Evolutionary conservation across 805 yeast species (phyloP).

Genomic region (Candida maris): DNA sequence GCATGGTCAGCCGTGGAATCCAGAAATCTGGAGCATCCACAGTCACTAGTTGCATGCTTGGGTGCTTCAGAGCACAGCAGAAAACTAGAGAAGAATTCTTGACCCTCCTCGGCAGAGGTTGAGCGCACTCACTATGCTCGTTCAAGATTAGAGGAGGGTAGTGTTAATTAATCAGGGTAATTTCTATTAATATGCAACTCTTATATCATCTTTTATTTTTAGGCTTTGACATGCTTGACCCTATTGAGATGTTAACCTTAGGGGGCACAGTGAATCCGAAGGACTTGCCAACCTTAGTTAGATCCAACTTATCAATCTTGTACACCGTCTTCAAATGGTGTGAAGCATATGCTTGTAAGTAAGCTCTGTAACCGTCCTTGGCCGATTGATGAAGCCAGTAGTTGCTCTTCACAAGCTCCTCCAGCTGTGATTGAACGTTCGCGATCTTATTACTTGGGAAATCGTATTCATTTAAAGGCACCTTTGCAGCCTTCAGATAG

Average conservation of each 20-base stretch:
- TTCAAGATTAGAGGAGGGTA: too few species aligned
- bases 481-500: constrained; percentile 93
- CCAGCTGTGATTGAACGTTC: constrained; percentile 90
- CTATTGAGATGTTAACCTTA: constrained; percentile 92
- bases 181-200: constrained; percentile 5
- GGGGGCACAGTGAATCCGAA: constrained; percentile 96
- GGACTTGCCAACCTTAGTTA: constrained; percentile 91
- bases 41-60: constrained; percentile 94
- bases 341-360: constrained; percentile 94
- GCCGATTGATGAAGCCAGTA: constrained; percentile 95
- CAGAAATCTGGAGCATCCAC: constrained; percentile 94
- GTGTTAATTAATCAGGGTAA: too few species aligned
- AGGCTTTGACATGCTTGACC: constrained; percentile 56
- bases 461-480: constrained; percentile 95
- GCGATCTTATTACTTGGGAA: constrained; percentile 94
- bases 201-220: constrained; percentile 9
- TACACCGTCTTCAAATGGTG: constrained; percentile 96
- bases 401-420: constrained; percentile 84
- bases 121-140: too few species aligned
- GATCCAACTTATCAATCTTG: constrained; percentile 90
- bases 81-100: constrained; percentile 96
- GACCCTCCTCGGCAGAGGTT: constrained; percentile 67
- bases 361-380: constrained; percentile 94
- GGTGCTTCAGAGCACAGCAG: constrained; percentile 89
- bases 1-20: constrained; percentile 98